phyloP scores from a whole-genome alignment of 116 monocot genomes.

The Papilionanthe hybrid region DNA sequence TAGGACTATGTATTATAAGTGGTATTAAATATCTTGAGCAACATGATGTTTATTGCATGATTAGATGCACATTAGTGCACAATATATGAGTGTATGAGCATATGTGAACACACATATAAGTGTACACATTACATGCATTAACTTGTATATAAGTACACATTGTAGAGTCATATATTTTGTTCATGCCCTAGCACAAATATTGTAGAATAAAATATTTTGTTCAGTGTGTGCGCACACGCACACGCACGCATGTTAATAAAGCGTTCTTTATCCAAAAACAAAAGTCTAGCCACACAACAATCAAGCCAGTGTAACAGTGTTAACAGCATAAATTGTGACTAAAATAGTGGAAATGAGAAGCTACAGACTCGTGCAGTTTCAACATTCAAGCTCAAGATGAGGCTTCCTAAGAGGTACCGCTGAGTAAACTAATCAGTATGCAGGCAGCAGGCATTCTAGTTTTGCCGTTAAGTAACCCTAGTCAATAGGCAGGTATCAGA shows the following conservation, averaged over 20 bases:
- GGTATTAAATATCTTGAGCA: no score
- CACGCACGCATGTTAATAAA: background rate
- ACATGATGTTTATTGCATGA: no score
- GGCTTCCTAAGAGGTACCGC: background rate
- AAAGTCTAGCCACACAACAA: background rate
- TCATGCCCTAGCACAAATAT: no score
- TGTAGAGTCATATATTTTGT: no score
- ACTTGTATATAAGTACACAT: no score
- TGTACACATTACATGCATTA: no score
- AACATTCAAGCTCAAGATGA: background rate
- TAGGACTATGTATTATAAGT: no score
- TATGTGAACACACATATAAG: no score
- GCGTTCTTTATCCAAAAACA: background rate
- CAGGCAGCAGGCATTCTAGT: background rate
- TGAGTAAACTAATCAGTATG: background rate
- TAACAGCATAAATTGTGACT: constrained; percentile 1
- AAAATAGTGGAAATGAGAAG: background rate
- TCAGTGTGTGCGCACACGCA: no score
- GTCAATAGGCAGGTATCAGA: background rate
- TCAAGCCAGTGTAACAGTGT: background rate
- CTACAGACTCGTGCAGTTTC: background rate
- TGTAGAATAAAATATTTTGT: no score
- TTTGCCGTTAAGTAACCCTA: background rate
- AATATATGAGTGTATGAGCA: no score
- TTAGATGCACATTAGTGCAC: no score